Base-by-base conservation (phyloP, 148 eudicot genomes). In the Chenopodium formosanum region DNA sequence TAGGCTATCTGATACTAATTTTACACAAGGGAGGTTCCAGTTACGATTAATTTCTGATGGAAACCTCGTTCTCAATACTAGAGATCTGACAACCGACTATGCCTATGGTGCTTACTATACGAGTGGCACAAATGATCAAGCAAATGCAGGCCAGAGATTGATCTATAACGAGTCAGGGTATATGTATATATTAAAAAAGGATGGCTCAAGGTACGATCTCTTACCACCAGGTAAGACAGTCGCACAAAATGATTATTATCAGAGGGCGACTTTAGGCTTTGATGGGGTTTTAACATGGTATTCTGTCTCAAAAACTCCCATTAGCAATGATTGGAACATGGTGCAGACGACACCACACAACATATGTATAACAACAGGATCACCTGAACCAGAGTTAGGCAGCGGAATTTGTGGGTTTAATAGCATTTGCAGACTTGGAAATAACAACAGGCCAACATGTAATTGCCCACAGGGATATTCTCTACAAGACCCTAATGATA, bases 321-420 rank as follows among this genome's bases (percentile, higher is more conserved):
- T 31, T 1, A 40, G 23, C 11, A 4, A 70, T 0, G 75, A 62
- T 3, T 90, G 93, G 95, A 67, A 78, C 10, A 2, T 11, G 20
- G 4, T 1, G 34, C 81, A 17, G 66, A 46, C 8, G n/a, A 46
- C 22, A 16, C 94, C 91, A 8, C 86, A 85, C 31, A 85, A 92
- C 64, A 89, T 92, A 62, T 91, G 94, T 17, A 10, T 6, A n/a
- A 69, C 75, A 31, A 2, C 70, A 22, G 29, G 2, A 48, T 48
- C 0, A 6, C 0, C 40, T 6, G 91, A 0, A 8, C 79, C 74
- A 47, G 22, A 2, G 1, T 0, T 37, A 16, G 92, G 80, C 17
- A 83, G 88, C 2, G 92, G 93, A 31, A 83, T 85, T 58, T 92
- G 96, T 74, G 96, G 96, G 68, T 90, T 65, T 60, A 92, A 92